Evolutionary conservation across 2,329 filamentous ascomycete species (phyloP).

Genomic region (Huntiella omanensis): DNA sequence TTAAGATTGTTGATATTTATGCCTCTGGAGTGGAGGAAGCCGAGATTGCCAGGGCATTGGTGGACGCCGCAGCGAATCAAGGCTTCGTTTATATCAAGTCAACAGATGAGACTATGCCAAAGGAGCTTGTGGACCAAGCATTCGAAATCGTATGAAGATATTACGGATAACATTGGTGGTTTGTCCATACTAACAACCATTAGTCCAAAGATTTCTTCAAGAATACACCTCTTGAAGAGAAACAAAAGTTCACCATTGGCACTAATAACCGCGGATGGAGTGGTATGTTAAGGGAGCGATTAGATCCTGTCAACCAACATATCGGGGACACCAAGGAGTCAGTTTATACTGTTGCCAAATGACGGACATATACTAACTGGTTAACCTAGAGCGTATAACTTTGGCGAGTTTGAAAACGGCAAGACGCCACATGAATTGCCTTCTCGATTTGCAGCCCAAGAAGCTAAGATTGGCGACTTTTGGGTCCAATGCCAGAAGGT

Average conservation of each 20-base stretch:
- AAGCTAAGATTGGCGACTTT: conserved; percentile 47
- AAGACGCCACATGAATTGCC: conserved; percentile 66
- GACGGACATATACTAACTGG: neutral
- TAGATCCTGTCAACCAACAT: conserved; percentile 69
- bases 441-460: conserved; percentile 36
- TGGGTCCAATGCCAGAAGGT: conserved; percentile 51
- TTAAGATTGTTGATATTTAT: conserved; percentile 58
- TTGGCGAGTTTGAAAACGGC: conserved; percentile 53
- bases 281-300: conserved; percentile 68
- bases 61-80: conserved; percentile 62
- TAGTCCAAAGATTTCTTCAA: conserved; percentile 29
- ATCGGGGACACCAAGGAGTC: conserved; percentile 80
- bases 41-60: conserved; percentile 46
- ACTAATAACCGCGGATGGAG: conserved; percentile 79
- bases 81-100: conserved; percentile 85
- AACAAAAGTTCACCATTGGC: conserved; percentile 54
- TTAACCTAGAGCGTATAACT: conserved; percentile 62
- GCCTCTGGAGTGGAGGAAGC: conserved; percentile 31
- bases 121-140: conserved; percentile 44
- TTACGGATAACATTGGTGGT: neutral
- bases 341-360: conserved; percentile 13
- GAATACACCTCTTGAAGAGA: conserved; percentile 44
- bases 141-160: conserved; percentile 48
- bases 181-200: neutral
- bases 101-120: conserved; percentile 47